These are phyloP conservation scores for Russula olivacea DNA, from an alignment of 768 basidiomycete species.

Conservation along the genomic window DNA sequence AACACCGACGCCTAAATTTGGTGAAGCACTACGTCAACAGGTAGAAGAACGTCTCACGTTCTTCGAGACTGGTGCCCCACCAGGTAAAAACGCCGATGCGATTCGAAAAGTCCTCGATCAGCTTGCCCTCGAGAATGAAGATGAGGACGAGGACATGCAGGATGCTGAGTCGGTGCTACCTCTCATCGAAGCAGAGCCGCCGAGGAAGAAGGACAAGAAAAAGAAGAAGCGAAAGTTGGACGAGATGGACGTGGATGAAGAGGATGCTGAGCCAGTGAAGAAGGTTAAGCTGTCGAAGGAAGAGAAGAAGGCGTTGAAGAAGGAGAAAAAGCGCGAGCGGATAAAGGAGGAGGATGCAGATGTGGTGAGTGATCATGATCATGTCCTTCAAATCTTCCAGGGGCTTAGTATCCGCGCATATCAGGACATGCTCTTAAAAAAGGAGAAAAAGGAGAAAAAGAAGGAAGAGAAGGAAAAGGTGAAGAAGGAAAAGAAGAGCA, in stretches of 20 bases:
- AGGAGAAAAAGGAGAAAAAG: conserved; percentile 39
- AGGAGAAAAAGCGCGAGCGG: conserved; percentile 61
- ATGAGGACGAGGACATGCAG: conserved; percentile 41
- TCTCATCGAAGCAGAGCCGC: conserved; percentile 46
- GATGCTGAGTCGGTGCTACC: conserved; percentile 51
- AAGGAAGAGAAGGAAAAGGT: conserved; percentile 40
- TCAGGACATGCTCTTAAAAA: conserved; percentile 33
- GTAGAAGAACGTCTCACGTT: conserved; percentile 94
- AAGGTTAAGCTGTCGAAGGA: conserved; percentile 77
- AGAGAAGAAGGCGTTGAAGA: conserved; percentile 82
- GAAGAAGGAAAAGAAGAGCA: conserved; percentile 54
- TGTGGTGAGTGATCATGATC: conserved; percentile 34
- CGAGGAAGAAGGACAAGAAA: conserved; percentile 33
- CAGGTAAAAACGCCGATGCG: conserved; percentile 87
- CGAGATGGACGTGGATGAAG: conserved; percentile 60
- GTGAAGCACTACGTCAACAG: conserved; percentile 87
- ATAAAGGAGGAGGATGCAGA: conserved; percentile 42
- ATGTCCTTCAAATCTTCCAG: conserved; percentile 4
- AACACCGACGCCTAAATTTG: conserved; percentile 85
- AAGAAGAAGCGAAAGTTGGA: conserved; percentile 64
- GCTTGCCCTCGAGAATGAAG: conserved; percentile 63
- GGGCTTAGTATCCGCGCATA: conserved; percentile 1
- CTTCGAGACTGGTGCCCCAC: conserved; percentile 88
- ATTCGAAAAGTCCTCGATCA: conserved; percentile 83
- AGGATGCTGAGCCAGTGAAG: conserved; percentile 52